A percentile compares a stretch with the other conserved stretches of the same genome.
These are phyloP conservation scores for Cicer judaicum DNA, from an alignment of 306 rosid genomes.

Conservation along the genomic window DNA sequence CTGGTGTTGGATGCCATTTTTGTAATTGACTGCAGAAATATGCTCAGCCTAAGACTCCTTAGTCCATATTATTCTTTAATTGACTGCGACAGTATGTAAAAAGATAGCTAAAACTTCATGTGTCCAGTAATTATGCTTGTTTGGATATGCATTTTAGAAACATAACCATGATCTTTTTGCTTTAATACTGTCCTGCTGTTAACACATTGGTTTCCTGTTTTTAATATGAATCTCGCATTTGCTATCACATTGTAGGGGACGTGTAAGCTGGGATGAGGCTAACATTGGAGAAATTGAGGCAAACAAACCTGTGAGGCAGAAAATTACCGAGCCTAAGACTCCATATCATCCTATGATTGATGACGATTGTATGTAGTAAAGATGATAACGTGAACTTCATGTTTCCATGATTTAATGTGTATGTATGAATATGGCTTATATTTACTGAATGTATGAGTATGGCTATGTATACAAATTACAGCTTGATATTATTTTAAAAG, in stretches of 20 bases:
- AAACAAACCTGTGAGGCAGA: constrained; percentile 96
- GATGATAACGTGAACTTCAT: constrained; percentile 35
- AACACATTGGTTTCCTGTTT: constrained; percentile 11
- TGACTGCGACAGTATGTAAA: constrained; percentile 68
- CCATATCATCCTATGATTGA: constrained; percentile 96
- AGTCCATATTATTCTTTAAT: constrained; percentile 87
- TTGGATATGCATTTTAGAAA: constrained; percentile 17
- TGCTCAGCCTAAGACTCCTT: constrained; percentile 90
- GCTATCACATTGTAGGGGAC: constrained; percentile 54
- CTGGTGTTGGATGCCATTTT: neutral
- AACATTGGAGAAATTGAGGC: constrained; percentile 95
- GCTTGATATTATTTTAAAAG: neutral
- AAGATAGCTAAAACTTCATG: constrained; percentile 33
- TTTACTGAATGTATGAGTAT: neutral
- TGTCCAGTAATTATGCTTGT: constrained; percentile 28
- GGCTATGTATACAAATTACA: constrained; percentile 17
- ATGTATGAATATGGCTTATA: neutral
- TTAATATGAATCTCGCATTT: constrained; percentile 37
- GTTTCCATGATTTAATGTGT: constrained; percentile 30
- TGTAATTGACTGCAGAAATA: constrained; percentile 61
- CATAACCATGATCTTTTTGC: neutral
- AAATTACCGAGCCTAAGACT: constrained; percentile 97
- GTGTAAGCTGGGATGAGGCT: constrained; percentile 90
- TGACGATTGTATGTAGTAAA: constrained; percentile 70
- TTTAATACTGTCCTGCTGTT: constrained; percentile 11